Evolutionary conservation across 441 rosid genomes (phyloP).

Genomic region (Corymbia citriodora): DNA sequence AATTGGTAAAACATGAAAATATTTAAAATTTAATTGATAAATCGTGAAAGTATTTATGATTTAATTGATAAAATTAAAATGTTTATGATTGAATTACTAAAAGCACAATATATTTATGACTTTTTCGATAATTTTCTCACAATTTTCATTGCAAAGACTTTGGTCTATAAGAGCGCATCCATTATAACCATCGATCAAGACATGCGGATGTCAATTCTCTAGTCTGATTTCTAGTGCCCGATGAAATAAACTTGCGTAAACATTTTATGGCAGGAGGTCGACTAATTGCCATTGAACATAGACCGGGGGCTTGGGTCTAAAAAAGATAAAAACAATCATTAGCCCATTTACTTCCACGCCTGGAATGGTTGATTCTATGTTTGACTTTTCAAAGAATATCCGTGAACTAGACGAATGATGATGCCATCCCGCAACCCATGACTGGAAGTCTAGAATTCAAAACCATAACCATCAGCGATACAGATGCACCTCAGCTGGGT

Average conservation of each 20-base stretch:
- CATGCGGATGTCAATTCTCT: neutral
- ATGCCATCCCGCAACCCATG: neutral
- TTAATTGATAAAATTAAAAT: too few species aligned
- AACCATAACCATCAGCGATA: neutral
- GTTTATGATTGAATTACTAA: fast-evolving
- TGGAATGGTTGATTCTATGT: neutral
- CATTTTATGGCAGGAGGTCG: neutral
- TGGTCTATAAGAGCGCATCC: fast-evolving
- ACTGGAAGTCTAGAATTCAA: neutral
- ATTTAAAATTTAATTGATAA: too few species aligned
- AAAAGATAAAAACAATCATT: neutral
- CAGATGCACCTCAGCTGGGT: neutral
- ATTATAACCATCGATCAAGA: neutral
- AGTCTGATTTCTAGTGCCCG: neutral
- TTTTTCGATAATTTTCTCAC: too few species aligned
- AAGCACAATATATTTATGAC: too few species aligned
- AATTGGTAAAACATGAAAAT: too few species aligned
- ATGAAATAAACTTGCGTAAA: neutral
- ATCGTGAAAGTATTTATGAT: fast-evolving
- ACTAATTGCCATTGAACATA: neutral
- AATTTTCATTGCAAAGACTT: neutral
- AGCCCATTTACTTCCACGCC: neutral
- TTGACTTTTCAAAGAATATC: neutral
- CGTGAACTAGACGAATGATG: neutral
- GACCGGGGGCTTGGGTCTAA: neutral